Percentiles rank a stretch among this genome's conserved stretches.
Evolutionary conservation across 2,329 filamentous ascomycete genomes (phyloP).

Genomic region (Cladosporium cucumerinum): DNA sequence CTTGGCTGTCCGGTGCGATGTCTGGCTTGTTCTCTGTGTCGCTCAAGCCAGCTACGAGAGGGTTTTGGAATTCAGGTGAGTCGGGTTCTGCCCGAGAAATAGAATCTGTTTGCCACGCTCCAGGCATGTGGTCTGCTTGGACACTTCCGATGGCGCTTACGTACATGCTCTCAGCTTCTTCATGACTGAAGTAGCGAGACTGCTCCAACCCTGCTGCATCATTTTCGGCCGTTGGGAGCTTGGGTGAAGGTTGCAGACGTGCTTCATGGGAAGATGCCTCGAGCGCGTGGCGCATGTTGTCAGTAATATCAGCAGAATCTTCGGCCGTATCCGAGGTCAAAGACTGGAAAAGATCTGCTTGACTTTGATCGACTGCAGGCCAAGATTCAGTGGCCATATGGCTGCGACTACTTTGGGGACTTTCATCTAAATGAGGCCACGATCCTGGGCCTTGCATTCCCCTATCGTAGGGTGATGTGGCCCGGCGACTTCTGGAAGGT

Average conservation of each 20-base stretch:
- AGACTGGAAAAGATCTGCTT: conserved; percentile 22
- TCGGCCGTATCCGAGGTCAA: conserved; percentile 15
- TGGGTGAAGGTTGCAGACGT: background rate
- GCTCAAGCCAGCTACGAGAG: background rate
- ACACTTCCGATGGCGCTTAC: conserved; percentile 61
- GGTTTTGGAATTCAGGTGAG: background rate
- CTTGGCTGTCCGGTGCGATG: background rate
- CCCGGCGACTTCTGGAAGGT: conserved; percentile 16
- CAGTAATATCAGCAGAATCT: conserved; percentile 15
- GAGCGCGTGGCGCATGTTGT: conserved; percentile 27
- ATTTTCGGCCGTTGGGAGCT: background rate
- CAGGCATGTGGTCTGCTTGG: conserved; percentile 35
- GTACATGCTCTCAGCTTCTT: conserved; percentile 83
- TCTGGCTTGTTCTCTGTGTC: too few relatives aligned
- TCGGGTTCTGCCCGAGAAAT: background rate
- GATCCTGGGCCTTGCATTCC: conserved; percentile 27
- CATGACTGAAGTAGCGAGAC: conserved; percentile 72
- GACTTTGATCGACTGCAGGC: conserved; percentile 26
- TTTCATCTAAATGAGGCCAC: conserved; percentile 29
- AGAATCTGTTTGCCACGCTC: conserved; percentile 41
- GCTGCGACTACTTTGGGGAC: conserved; percentile 20
- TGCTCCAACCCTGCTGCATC: conserved; percentile 31
- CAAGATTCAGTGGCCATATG: conserved; percentile 26
- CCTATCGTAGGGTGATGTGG: conserved; percentile 28
- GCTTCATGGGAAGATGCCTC: conserved; percentile 4